phyloP scores from a whole-genome alignment of 306 rosid species.

The Mucuna pruriens region DNA sequence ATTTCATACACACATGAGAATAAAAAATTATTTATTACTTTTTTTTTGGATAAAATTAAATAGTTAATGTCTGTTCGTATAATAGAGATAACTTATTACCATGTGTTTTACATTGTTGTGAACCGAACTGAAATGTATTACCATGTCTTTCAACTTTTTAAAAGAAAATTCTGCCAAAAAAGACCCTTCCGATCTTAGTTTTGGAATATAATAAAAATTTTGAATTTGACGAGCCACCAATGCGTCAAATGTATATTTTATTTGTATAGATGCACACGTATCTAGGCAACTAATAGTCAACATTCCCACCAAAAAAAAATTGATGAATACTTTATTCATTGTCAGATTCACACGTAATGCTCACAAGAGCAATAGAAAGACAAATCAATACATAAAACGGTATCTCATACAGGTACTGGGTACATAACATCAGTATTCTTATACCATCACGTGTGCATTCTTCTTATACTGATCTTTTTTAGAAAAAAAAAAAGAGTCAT shows the following conservation, averaged over 20 bases:
- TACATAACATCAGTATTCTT: background rate
- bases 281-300: background rate
- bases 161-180: too few relatives aligned
- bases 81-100: background rate
- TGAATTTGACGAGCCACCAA: background rate
- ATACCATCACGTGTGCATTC: background rate
- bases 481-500: background rate
- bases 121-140: too few relatives aligned
- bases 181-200: background rate
- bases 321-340: background rate
- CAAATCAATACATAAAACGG: background rate
- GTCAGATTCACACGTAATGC: background rate
- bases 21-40: too few relatives aligned
- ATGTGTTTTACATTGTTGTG: background rate
- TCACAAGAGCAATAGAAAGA: background rate
- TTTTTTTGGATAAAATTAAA: too few relatives aligned
- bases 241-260: constrained; percentile 13
- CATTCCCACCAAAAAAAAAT: too few relatives aligned
- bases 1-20: too few relatives aligned
- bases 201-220: background rate
- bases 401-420: background rate
- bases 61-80: too few relatives aligned
- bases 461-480: background rate
- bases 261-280: background rate
- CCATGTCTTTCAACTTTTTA: too few relatives aligned